Conservation (phyloP, 2,329 filamentous ascomycete genomes). For the Colletotrichum musae region DNA sequence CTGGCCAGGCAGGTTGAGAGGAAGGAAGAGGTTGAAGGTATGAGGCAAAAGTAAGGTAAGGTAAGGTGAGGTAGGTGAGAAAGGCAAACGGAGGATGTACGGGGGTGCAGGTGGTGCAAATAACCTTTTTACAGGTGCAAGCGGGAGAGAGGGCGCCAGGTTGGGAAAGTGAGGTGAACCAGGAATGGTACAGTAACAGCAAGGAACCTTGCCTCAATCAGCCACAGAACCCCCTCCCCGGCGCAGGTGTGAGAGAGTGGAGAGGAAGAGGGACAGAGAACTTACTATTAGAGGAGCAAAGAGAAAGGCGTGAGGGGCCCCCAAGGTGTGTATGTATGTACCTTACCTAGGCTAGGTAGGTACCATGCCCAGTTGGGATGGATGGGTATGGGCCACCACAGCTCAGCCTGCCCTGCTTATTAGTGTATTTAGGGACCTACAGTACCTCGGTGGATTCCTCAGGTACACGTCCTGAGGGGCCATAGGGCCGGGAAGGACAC, state of each 20-base stretch:
- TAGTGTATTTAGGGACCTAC: too few relatives aligned
- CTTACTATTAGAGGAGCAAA: background rate
- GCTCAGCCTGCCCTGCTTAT: too few relatives aligned
- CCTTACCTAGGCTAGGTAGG: too few relatives aligned
- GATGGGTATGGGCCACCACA: too few relatives aligned
- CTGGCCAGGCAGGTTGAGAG: conserved; percentile 41
- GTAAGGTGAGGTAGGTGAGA: conserved; percentile 32
- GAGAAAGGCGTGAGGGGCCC: background rate
- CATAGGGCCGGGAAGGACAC: conserved; percentile 5
- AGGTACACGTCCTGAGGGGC: background rate
- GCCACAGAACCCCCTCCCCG: background rate
- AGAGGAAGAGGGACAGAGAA: background rate
- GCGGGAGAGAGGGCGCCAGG: conserved; percentile 54
- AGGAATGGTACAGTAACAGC: conserved; percentile 7
- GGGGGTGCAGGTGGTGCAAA: conserved; percentile 48
- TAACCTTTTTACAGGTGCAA: conserved; percentile 56
- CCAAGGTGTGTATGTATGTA: too few relatives aligned
- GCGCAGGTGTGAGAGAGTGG: background rate
- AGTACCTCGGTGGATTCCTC: too few relatives aligned
- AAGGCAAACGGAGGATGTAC: conserved; percentile 24
- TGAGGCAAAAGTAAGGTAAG: conserved; percentile 20
- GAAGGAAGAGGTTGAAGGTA: conserved; percentile 22
- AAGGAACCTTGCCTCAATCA: background rate
- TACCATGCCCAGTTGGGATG: too few relatives aligned
- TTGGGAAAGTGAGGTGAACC: conserved; percentile 41